These are phyloP conservation scores for Glaciozyma antarctica DNA, from an alignment of 768 basidiomycete genomes.

Conservation along the genomic window DNA sequence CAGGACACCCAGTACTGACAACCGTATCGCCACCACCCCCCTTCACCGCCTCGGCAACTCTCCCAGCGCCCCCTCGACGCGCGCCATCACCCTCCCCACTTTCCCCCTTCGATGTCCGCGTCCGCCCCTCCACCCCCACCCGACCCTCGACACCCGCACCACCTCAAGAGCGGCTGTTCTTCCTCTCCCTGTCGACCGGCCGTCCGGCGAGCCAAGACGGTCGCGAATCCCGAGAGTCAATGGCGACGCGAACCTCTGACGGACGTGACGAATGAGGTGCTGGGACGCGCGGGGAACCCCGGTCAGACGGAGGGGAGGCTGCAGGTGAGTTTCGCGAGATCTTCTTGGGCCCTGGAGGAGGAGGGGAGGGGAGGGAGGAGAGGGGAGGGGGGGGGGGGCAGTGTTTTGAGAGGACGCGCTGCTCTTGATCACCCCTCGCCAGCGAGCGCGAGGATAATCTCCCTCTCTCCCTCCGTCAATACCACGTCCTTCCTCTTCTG, in stretches of 20 bases:
- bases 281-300: background rate
- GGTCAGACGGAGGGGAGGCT: background rate
- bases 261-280: conserved; percentile 3
- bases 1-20: too few relatives aligned
- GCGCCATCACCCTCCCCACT: too few relatives aligned
- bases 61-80: too few relatives aligned
- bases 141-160: background rate
- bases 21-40: too few relatives aligned
- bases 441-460: too few relatives aligned
- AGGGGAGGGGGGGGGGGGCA: background rate
- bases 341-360: background rate
- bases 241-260: background rate
- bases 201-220: background rate
- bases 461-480: too few relatives aligned
- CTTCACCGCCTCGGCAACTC: too few relatives aligned
- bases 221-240: background rate
- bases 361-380: background rate
- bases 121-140: background rate
- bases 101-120: background rate
- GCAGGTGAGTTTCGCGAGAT: background rate
- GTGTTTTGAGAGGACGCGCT: background rate
- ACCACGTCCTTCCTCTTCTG: too few relatives aligned
- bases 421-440: too few relatives aligned
- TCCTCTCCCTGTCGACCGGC: background rate
- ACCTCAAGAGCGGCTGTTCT: background rate